Conservation (phyloP, 2,329 filamentous ascomycete species). For the Stachybotrys elegans region DNA sequence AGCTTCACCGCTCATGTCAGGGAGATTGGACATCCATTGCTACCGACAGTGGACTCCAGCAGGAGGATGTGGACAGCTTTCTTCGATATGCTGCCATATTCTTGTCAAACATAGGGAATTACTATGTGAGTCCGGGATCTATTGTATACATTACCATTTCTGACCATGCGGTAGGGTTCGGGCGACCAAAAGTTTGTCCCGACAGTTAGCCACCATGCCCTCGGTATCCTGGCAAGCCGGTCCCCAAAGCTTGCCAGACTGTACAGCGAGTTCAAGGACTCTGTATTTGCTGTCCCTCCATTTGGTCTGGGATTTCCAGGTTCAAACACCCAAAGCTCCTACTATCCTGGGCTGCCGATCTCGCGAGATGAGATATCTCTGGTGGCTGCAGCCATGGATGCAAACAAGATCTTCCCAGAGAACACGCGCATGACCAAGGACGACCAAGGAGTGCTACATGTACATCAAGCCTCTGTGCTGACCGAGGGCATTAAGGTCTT, state of each 20-base stretch:
- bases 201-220: constrained; percentile 31
- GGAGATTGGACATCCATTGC: constrained; percentile 45
- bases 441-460: constrained; percentile 29
- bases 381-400: constrained; percentile 44
- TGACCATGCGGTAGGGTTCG: constrained; percentile 42
- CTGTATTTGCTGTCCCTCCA: constrained; percentile 43
- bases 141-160: too few relatives aligned
- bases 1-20: constrained; percentile 41
- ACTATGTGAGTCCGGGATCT: too few relatives aligned
- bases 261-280: constrained; percentile 34
- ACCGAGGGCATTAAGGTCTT: too few relatives aligned
- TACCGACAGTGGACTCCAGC: constrained; percentile 30
- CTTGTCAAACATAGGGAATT: constrained; percentile 56
- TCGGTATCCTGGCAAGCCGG: constrained; percentile 37
- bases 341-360: constrained; percentile 49
- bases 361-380: constrained; percentile 47
- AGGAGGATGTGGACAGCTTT: constrained; percentile 42
- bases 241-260: constrained; percentile 10
- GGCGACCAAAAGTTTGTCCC: constrained; percentile 59
- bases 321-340: constrained; percentile 45
- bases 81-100: constrained; percentile 53
- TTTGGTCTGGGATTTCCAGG: constrained; percentile 53
- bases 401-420: constrained; percentile 47
- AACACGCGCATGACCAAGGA: constrained; percentile 45
- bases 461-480: constrained; percentile 37